Conservation (phyloP, 805 yeast genomes). For the Hanseniaspora jakobsenii region DNA sequence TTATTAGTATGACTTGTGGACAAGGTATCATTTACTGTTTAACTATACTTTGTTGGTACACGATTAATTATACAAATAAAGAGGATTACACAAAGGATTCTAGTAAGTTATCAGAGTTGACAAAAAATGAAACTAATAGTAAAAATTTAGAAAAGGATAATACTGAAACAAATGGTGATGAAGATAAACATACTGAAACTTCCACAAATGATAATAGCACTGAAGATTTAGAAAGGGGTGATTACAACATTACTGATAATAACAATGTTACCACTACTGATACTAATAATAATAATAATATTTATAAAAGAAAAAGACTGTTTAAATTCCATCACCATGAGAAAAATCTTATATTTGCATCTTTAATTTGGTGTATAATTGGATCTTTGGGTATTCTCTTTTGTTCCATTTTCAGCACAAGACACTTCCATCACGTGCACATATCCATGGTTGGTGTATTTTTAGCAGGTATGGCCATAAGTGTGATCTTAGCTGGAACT, state of each 20-base stretch:
- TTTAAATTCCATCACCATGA: conserved; percentile 31
- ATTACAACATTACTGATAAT: too few species aligned
- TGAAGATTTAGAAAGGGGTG: too few species aligned
- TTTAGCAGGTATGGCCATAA: conserved; percentile 51
- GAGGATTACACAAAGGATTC: conserved; percentile 34
- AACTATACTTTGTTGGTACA: conserved; percentile 48
- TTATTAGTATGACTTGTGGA: conserved; percentile 62
- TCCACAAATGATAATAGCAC: conserved; percentile 12
- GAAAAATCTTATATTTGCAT: conserved; percentile 32
- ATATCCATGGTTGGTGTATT: conserved; percentile 61
- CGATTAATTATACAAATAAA: conserved; percentile 11
- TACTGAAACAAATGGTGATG: conserved; percentile 30
- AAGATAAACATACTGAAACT: conserved; percentile 10
- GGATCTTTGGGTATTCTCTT: conserved; percentile 66
- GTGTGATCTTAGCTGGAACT: conserved; percentile 34
- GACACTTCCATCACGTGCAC: conserved; percentile 43
- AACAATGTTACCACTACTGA: neutral
- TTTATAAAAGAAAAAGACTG: conserved; percentile 19
- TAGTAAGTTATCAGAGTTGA: too few species aligned
- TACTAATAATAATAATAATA: conserved; percentile 5
- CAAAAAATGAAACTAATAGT: too few species aligned
- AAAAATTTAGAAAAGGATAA: too few species aligned
- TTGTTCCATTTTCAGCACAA: conserved; percentile 62
- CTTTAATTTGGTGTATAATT: conserved; percentile 36
- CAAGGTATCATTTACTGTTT: conserved; percentile 67